Evolutionary conservation across 306 rosid genomes (phyloP).

Genomic region (Cucurbita pepo): DNA sequence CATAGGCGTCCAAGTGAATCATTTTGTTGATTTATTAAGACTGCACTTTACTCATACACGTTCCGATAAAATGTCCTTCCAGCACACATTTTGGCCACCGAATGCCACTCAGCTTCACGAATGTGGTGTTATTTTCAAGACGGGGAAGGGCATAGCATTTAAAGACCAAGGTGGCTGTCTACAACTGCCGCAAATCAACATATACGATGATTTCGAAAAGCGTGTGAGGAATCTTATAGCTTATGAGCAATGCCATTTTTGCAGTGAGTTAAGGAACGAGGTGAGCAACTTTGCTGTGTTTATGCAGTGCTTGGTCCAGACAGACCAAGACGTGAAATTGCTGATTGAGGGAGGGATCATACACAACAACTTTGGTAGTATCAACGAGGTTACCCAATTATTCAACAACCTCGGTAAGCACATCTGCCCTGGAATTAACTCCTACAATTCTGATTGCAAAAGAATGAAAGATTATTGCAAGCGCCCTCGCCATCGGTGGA

Average conservation of each 20-base stretch:
- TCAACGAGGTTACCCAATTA: too few relatives aligned
- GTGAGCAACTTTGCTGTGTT: neutral
- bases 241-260: neutral
- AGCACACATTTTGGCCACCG: neutral
- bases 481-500: too few relatives aligned
- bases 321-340: neutral
- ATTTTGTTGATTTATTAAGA: neutral
- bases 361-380: neutral
- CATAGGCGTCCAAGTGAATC: neutral
- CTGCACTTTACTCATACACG: neutral
- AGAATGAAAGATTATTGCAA: too few relatives aligned
- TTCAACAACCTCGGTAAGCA: too few relatives aligned
- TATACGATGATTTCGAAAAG: neutral
- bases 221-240: neutral
- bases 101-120: neutral
- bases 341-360: neutral
- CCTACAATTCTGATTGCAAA: too few relatives aligned
- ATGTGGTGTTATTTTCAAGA: neutral
- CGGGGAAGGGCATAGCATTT: neutral
- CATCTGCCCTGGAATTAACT: too few relatives aligned
- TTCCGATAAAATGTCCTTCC: constrained; percentile 17
- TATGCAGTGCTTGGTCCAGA: neutral
- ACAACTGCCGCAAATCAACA: neutral
- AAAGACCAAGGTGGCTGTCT: neutral
- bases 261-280: neutral